phyloP scores from a whole-genome alignment of 139 green algal genomes.

The Eudorina sp. region DNA sequence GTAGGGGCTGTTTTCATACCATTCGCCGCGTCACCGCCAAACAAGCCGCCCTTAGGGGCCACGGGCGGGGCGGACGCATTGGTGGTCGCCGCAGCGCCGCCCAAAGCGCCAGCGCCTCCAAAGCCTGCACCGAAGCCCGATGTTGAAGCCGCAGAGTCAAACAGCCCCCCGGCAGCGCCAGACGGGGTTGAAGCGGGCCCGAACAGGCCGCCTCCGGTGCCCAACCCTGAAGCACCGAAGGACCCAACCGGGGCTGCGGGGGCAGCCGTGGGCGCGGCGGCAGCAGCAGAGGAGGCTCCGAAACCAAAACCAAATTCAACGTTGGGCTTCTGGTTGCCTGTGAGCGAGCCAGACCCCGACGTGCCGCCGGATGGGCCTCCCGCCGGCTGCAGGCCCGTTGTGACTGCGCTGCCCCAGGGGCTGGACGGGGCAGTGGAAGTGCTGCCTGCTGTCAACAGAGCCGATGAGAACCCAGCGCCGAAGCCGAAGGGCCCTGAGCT shows the following conservation, averaged over 20 bases:
- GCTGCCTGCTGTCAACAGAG: neutral
- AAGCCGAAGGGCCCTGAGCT: neutral
- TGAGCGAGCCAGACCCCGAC: neutral
- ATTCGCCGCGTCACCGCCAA: neutral
- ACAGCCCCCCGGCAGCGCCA: neutral
- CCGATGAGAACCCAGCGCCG: neutral
- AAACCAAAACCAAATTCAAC: constrained; percentile 3
- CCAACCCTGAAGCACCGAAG: neutral
- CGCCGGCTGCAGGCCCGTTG: neutral
- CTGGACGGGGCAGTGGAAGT: neutral
- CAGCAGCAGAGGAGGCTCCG: neutral
- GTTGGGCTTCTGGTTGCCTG: neutral
- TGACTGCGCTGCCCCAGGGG: neutral
- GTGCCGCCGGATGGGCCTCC: no score
- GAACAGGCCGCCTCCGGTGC: neutral
- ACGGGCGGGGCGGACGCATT: no score
- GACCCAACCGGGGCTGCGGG: neutral
- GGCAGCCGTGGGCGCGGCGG: neutral
- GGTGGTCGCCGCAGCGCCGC: neutral
- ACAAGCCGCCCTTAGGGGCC: neutral
- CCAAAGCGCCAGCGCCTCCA: no score
- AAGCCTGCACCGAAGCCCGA: no score
- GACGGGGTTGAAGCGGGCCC: neutral
- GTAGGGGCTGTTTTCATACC: neutral
- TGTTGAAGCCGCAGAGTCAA: neutral